Evolutionary conservation across 257 asterid genomes (phyloP), one percentile per base, ranked within the genome.

Genomic region (Jacaranda mimosifolia): DNA sequence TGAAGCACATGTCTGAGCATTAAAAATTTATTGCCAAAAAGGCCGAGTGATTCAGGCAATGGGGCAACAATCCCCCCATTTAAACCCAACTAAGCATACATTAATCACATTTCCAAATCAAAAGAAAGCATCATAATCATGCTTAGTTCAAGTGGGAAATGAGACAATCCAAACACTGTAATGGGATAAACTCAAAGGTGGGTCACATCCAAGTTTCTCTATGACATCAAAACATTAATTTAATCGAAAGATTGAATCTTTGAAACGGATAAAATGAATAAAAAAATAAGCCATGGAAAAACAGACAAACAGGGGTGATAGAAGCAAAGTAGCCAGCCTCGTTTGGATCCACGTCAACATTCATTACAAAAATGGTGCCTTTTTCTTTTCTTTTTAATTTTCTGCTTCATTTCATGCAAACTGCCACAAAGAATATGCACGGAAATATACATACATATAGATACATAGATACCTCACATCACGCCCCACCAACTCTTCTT

Each of bases 271-370:
- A 76, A 64, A 67, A 71, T 66, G 65, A 57, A 78, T 68, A 76
- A 75, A 66, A 78, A 68, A 72, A 9, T 59, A 63, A 26, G 49
- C 56, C 12, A 10, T 26, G 46, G 58, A 19, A 75, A 77, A 83
- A 74, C 68, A 53, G 76, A 84, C 85, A 77, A 71, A 49, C 69
- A 53, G 49, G 75, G 89, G 80, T 90, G 97, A 90, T 87, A 81
- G 51, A 79, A 83, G 88, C 94, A 81, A 88, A 79, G 94, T 39
- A 43, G 40, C 71, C 75, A 59, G 68, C 93, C 86, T 85, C 57
- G 87, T 83, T 88, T 86, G 95, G 76, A 82, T 91, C 96, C 98
- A 88, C 95, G 91, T 93, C 91, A 72, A 76, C 86, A 18, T 69
- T 68, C 87, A 84, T 84, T 73, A 85, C 73, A 70, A 76, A 74